Evolutionary conservation across 2,329 filamentous ascomycete species (phyloP).

Genomic region (Fusarium humuli): DNA sequence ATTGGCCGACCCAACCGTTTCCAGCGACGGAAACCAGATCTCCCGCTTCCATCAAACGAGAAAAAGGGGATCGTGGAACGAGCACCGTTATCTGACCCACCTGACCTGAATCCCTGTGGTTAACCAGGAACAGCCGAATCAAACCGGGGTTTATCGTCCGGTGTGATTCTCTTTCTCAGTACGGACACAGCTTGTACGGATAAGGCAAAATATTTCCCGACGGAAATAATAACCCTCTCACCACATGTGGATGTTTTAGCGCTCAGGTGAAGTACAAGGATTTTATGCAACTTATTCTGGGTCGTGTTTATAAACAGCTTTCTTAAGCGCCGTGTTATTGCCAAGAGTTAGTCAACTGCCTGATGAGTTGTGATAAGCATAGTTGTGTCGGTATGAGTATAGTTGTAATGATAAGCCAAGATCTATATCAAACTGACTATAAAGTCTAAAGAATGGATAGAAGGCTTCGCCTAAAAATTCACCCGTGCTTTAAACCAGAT

Average conservation of each 20-base stretch:
- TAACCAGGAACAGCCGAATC: not conserved
- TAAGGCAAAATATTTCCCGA: not conserved
- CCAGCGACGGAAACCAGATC: not conserved
- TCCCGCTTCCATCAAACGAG: not conserved
- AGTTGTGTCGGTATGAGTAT: not conserved
- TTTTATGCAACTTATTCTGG: not conserved
- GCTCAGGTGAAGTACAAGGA: not conserved
- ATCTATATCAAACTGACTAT: not conserved
- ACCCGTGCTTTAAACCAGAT: not conserved
- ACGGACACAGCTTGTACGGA: not conserved
- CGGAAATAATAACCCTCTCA: not conserved
- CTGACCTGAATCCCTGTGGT: not conserved
- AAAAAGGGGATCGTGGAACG: not conserved
- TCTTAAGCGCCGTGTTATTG: not conserved
- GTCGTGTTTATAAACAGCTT: not conserved
- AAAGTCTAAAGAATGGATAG: slow-evolving; percentile 4
- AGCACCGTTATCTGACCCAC: not conserved
- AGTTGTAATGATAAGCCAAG: not conserved
- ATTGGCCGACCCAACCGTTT: not conserved
- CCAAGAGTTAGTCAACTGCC: not conserved
- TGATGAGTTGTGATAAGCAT: not conserved
- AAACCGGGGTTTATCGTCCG: not conserved
- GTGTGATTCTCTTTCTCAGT: not conserved
- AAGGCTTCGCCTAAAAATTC: not conserved
- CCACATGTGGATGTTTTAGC: not conserved